A percentile compares a stretch with the other conserved stretches of the same genome.
Evolutionary conservation across 1,139 yeast species (phyloP).

Genomic region (Blastobotrys aristatus): DNA sequence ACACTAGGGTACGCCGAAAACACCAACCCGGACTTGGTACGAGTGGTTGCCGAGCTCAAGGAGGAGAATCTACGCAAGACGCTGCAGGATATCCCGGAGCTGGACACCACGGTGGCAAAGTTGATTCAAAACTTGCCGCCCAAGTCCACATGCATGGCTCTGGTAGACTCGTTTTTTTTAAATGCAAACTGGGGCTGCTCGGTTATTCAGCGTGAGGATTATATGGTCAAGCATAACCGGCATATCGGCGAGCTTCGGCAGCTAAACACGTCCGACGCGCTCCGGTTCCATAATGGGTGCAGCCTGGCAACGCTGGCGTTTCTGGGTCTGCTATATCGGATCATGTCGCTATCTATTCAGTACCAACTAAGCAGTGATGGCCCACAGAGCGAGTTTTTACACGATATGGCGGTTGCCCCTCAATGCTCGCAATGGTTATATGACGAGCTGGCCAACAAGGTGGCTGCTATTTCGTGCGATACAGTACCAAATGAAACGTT

Average conservation of each 20-base stretch:
- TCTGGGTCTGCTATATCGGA: neutral
- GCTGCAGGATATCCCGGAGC: conserved; percentile 1
- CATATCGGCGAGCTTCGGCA: neutral
- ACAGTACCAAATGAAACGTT: neutral
- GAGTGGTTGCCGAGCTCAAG: neutral
- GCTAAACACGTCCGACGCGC: neutral
- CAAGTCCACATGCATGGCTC: neutral
- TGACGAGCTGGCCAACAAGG: conserved; percentile 1
- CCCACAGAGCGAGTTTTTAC: neutral
- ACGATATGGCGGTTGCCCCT: conserved; percentile 1
- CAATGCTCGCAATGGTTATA: neutral
- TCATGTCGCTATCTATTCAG: neutral
- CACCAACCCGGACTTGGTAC: conserved; percentile 1
- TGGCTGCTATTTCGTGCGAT: neutral
- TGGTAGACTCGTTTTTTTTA: neutral
- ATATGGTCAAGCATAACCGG: neutral
- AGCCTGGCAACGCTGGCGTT: neutral
- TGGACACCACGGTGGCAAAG: conserved; percentile 1
- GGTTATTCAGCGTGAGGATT: neutral
- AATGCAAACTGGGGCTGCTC: conserved; percentile 1
- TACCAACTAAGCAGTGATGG: neutral
- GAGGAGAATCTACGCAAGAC: conserved; percentile 3
- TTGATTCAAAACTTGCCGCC: conserved; percentile 1
- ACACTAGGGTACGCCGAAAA: conserved; percentile 2
- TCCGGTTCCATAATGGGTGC: neutral